Evolutionary conservation across 2,329 filamentous ascomycete genomes (phyloP).

Genomic region (Colletotrichum sp.): DNA sequence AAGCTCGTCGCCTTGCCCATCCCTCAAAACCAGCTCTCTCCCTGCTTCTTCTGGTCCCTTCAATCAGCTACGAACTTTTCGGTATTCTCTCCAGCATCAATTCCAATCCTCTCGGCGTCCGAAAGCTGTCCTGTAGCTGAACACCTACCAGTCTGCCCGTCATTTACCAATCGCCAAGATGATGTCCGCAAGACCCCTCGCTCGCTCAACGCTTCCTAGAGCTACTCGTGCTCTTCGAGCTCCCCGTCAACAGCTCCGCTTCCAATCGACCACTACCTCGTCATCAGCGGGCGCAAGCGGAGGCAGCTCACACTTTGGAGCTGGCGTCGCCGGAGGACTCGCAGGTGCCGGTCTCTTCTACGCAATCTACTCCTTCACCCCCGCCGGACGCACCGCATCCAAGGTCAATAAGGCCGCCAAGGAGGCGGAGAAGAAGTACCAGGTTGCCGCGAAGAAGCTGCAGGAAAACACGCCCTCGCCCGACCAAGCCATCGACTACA

Average conservation of each 20-base stretch:
- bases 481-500: slow-evolving; percentile 69
- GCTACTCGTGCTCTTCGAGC: slow-evolving; percentile 30
- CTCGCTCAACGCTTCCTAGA: slow-evolving; percentile 30
- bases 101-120: neutral
- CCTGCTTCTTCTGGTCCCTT: neutral
- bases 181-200: slow-evolving; percentile 34
- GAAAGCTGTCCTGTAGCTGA: neutral
- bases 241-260: slow-evolving; percentile 37
- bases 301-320: slow-evolving; percentile 37
- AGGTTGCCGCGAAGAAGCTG: slow-evolving; percentile 64
- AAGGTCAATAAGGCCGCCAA: slow-evolving; percentile 53
- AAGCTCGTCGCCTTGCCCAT: neutral
- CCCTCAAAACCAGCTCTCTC: neutral
- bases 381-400: slow-evolving; percentile 43
- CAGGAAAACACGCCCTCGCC: slow-evolving; percentile 68
- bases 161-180: slow-evolving; percentile 21
- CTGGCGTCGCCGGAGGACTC: slow-evolving; percentile 49
- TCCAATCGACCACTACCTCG: slow-evolving; percentile 44
- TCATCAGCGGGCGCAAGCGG: slow-evolving; percentile 22
- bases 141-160: neutral
- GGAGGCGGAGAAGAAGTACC: slow-evolving; percentile 65
- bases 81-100: neutral
- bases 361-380: slow-evolving; percentile 48
- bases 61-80: neutral
- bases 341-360: slow-evolving; percentile 48